Evolutionary conservation across 306 rosid genomes (phyloP), one percentile per base, ranked within the genome.

Genomic region (Trifolium dubium): DNA sequence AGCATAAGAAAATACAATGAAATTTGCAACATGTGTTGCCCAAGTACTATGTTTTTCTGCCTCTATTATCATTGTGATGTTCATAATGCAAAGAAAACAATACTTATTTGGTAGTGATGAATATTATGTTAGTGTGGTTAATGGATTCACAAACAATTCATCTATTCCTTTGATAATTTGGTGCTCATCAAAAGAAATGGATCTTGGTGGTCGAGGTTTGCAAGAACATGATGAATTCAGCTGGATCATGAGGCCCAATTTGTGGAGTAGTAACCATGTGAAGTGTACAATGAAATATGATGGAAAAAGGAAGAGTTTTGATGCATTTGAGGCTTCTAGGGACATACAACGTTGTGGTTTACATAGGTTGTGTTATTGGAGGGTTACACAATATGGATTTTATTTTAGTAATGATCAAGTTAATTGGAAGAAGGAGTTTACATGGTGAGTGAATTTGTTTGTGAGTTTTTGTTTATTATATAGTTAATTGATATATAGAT

Each of bases 141-240:
- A 92, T 7, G 98, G 55, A 6, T n/a, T 49, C 89, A 70, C 76
- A 0, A 73, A 88, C 82, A 92, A 92, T 71, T 86, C 92, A 0
- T 92, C 98, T 1, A 40, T 87, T 75, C 95, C 98, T 13, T 64
- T 92, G 46, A 92, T 92, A 0, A 88, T 92, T 2, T 92, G 98
- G 98, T 92, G 98, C 14, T 55, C 91, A 0, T 88, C 96, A 0
- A 67, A 81, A 43, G 83, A 14, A 90, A 96, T 73, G 30, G 92
- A 88, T 35, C 74, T 92, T 0, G 98, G 98, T 0, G 91, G 95
- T 0, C 77, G 95, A 1, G 96, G 90, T 0, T 77, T 92, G n/a
- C 98, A 92, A 37, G 96, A 92, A 34, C 82, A 79, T 4, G 98
- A 92, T 31, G 95, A 90, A 8, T 90, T 90, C 71, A 85, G 95